These are phyloP conservation scores for Jackrogersella multiformis DNA, from an alignment of 495 filamentous ascomycete species.

Conservation along the genomic window DNA sequence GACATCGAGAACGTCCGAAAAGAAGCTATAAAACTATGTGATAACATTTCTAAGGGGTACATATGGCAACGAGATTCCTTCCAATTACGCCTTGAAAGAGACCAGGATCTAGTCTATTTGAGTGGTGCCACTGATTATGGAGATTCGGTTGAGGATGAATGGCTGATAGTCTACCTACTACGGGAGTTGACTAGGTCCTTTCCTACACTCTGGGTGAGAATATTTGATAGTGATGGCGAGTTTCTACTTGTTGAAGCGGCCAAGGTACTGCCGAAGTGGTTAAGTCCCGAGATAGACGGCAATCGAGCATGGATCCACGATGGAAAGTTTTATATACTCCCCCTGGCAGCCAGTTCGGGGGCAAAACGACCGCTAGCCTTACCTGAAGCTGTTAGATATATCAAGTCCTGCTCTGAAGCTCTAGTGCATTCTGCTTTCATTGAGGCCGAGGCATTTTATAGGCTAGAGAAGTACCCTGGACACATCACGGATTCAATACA, in stretches of 20 bases:
- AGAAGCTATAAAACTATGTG: constrained; percentile 68
- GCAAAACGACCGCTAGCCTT: constrained; percentile 63
- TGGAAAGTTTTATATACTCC: constrained; percentile 78
- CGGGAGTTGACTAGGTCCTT: constrained; percentile 79
- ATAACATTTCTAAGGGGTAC: constrained; percentile 76
- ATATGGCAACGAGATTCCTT: constrained; percentile 95
- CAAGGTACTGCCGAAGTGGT: constrained; percentile 84
- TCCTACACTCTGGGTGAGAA: constrained; percentile 79
- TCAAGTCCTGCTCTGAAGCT: constrained; percentile 59
- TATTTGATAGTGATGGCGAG: constrained; percentile 90
- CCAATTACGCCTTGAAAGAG: constrained; percentile 62
- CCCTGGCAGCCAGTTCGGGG: constrained; percentile 48
- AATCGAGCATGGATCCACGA: constrained; percentile 86
- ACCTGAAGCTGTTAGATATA: constrained; percentile 65
- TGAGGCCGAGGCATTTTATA: constrained; percentile 90
- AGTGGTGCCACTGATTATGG: constrained; percentile 83
- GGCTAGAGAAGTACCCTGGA: constrained; percentile 80
- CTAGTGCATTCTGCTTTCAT: constrained; percentile 73
- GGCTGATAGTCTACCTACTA: constrained; percentile 93
- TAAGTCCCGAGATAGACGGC: constrained; percentile 89
- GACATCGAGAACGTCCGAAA: constrained; percentile 76
- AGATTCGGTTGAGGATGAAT: constrained; percentile 96
- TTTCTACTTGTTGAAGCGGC: constrained; percentile 96
- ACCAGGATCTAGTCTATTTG: constrained; percentile 66
- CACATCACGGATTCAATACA: constrained; percentile 77